Evolutionary conservation across 1,139 yeast genomes (phyloP).

Genomic region (Sugiyamaella japonica): DNA sequence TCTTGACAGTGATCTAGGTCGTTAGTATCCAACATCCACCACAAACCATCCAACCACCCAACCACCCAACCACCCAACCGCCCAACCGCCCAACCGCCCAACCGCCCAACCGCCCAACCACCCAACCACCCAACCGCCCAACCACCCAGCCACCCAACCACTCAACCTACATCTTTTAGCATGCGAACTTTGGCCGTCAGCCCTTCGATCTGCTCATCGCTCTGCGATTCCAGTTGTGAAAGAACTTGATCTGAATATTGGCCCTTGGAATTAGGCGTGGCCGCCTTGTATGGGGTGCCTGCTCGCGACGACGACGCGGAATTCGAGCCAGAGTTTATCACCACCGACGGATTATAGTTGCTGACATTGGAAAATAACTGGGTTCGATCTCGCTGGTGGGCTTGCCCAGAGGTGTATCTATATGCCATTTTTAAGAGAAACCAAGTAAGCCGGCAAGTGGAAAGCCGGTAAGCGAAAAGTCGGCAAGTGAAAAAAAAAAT

Average conservation of each 20-base stretch:
- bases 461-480: too few species aligned
- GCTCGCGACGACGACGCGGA: slow-evolving; percentile 19
- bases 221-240: slow-evolving; percentile 77
- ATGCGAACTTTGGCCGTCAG: slow-evolving; percentile 71
- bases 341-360: slow-evolving; percentile 34
- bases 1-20: slow-evolving; percentile 56
- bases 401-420: slow-evolving; percentile 33
- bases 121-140: neutral
- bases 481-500: neutral
- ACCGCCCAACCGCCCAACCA: slow-evolving; percentile 12
- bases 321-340: slow-evolving; percentile 22
- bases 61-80: slow-evolving; percentile 14
- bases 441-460: neutral
- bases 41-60: neutral
- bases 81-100: slow-evolving; percentile 14
- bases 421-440: slow-evolving; percentile 22
- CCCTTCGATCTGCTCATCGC: slow-evolving; percentile 69
- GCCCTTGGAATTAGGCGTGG: slow-evolving; percentile 49
- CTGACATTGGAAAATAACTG: slow-evolving; percentile 40
- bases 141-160: slow-evolving; percentile 13
- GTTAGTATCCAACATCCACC: too few species aligned
- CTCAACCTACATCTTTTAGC: slow-evolving; percentile 52
- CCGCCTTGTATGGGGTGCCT: slow-evolving; percentile 52
- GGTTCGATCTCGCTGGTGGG: slow-evolving; percentile 41
- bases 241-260: slow-evolving; percentile 52